Evolutionary conservation across 2,329 filamentous ascomycete genomes (phyloP).

Genomic region (Alternaria solani): DNA sequence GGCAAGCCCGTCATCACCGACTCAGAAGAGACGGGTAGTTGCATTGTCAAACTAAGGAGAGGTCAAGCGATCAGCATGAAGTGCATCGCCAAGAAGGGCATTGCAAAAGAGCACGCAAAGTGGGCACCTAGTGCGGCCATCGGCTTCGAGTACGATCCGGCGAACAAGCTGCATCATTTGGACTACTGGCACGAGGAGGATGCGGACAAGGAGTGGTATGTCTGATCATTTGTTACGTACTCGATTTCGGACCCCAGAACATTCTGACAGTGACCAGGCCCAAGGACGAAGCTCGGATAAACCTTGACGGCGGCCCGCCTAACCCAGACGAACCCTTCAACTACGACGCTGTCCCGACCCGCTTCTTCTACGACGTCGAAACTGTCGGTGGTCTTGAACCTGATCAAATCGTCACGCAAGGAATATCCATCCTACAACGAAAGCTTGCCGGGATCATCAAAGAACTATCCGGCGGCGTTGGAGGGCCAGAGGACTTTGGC

Average conservation of each 20-base stretch:
- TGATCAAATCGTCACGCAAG: slow-evolving; percentile 86
- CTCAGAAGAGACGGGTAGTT: slow-evolving; percentile 77
- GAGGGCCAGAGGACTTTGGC: slow-evolving; percentile 62
- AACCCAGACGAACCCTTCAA: slow-evolving; percentile 88
- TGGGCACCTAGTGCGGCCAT: slow-evolving; percentile 94
- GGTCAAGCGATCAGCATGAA: slow-evolving; percentile 89
- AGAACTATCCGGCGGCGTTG: slow-evolving; percentile 66
- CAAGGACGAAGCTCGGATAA: slow-evolving; percentile 80
- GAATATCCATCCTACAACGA: slow-evolving; percentile 85
- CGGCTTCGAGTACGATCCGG: slow-evolving; percentile 97
- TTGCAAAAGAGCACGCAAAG: slow-evolving; percentile 98
- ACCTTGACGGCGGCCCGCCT: slow-evolving; percentile 75
- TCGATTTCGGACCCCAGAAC: background rate
- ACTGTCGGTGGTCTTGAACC: slow-evolving; percentile 87
- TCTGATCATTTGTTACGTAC: slow-evolving; percentile 16
- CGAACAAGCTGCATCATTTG: slow-evolving; percentile 92
- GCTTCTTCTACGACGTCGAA: slow-evolving; percentile 95
- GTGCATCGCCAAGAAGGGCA: slow-evolving; percentile 97
- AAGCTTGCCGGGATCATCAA: slow-evolving; percentile 86
- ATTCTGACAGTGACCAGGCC: slow-evolving; percentile 64
- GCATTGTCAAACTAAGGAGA: slow-evolving; percentile 89
- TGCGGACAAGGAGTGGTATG: slow-evolving; percentile 84
- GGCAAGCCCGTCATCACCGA: slow-evolving; percentile 87
- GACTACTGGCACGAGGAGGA: slow-evolving; percentile 96
- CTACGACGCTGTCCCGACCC: slow-evolving; percentile 82